These are phyloP conservation scores for Rhododendron williamsianum DNA, from an alignment of 148 eudicot species.

Conservation along the genomic window DNA sequence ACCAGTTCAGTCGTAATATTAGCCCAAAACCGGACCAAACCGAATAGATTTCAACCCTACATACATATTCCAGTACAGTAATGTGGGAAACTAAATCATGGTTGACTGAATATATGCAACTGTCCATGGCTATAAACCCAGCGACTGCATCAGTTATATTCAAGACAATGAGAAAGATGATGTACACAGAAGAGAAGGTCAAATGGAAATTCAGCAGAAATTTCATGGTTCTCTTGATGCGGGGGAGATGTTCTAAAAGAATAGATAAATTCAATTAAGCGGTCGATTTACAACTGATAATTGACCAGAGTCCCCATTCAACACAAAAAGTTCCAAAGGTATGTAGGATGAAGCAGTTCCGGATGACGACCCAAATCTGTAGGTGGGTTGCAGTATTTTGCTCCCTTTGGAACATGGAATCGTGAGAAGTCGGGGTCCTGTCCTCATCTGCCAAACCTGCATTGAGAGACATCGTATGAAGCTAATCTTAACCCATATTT, in stretches of 20 bases:
- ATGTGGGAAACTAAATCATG: neutral
- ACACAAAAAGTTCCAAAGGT: constrained; percentile 79
- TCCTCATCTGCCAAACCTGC: constrained; percentile 99
- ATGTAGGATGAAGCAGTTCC: constrained; percentile 50
- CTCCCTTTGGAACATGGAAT: constrained; percentile 77
- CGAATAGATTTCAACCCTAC: neutral
- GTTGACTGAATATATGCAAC: neutral
- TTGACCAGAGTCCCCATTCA: constrained; percentile 93
- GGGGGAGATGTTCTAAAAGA: neutral
- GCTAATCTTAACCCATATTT: neutral
- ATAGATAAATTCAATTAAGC: constrained; percentile 22
- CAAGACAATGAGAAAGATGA: neutral
- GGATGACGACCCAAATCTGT: constrained; percentile 61
- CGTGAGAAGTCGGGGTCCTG: constrained; percentile 71
- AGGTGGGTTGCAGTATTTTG: constrained; percentile 89
- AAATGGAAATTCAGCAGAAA: neutral
- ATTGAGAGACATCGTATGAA: constrained; percentile 1
- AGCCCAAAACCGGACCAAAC: neutral
- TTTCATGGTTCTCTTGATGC: neutral
- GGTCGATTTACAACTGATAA: constrained; percentile 64
- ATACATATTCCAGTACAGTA: neutral
- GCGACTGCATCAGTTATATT: neutral
- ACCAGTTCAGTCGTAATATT: neutral
- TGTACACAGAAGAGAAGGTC: neutral
- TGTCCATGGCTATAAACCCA: neutral